A percentile compares a stretch with the other conserved stretches of the same genome.
phyloP scores from a whole-genome alignment of 2,329 filamentous ascomycete genomes.

The Graphiopsis chlorocephala region DNA sequence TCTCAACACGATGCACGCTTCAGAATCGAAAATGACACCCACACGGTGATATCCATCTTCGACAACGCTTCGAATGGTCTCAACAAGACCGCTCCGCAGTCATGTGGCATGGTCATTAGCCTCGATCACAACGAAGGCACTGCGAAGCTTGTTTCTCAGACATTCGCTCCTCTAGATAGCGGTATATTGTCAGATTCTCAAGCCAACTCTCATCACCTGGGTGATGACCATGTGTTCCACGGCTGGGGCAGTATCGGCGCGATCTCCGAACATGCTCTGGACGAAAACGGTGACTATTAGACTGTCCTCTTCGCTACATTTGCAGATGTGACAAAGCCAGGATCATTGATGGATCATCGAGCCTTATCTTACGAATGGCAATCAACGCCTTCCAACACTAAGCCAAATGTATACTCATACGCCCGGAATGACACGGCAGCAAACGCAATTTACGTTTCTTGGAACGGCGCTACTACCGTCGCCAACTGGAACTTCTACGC shows the following conservation, averaged over 20 bases:
- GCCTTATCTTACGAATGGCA: constrained; percentile 43
- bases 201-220: constrained; percentile 51
- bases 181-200: constrained; percentile 36
- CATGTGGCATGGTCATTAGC: constrained; percentile 26
- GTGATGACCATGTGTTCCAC: constrained; percentile 52
- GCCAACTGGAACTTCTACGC: constrained; percentile 48
- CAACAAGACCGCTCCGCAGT: constrained; percentile 19
- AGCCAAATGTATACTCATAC: constrained; percentile 39
- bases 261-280: constrained; percentile 38
- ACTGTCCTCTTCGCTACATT: constrained; percentile 51
- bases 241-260: constrained; percentile 49
- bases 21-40: constrained; percentile 38
- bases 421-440: constrained; percentile 23
- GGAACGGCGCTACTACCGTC: constrained; percentile 48
- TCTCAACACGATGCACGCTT: constrained; percentile 53
- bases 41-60: constrained; percentile 51
- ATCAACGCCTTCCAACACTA: constrained; percentile 41
- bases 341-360: constrained; percentile 45
- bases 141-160: constrained; percentile 22
- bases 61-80: constrained; percentile 46
- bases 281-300: constrained; percentile 36
- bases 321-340: constrained; percentile 25
- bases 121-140: constrained; percentile 22
- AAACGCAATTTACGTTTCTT: constrained; percentile 48
- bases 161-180: constrained; percentile 15